Base-by-base conservation (phyloP, 305 asterid genomes). In the Striga hermonthica region DNA sequence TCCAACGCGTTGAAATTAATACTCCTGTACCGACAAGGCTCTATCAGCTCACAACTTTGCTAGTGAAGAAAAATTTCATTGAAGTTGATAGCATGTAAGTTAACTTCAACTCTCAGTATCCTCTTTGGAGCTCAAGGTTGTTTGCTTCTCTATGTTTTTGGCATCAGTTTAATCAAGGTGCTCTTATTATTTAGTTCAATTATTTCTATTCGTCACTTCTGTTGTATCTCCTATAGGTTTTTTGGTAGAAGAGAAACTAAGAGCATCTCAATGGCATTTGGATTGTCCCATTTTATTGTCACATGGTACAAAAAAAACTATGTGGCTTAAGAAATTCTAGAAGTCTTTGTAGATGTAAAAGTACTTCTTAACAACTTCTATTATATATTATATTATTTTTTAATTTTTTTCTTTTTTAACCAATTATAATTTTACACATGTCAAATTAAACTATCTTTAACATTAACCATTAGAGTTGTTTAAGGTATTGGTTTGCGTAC, bases 21-120 rank as follows among this genome's bases (percentile, higher is more conserved):
- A 70, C 62, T 72, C 85, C 85, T 64, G 95, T 84, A 40, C 99
- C 97, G 9, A 63, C 58, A 70, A 88, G 88, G 66, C 91, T 93
- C 50, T 93, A 88, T 78, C 86, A 83, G 75, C 96, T 88, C 62
- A 78, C 97, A 7, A 96, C 99, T 62, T 74, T 90, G 70, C 83
- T 93, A 82, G 94, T 90, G 80, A 93, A 93, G 81, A 80, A 82
- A 70, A 88, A 86, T 65, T 90, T 88, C 77, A 90, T 93, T 76
- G 95, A 88, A 68, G 66, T 90, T 68, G 91, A 90, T 71, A 83
- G 89, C 89, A 90, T 93, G 99, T 93, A 79, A 88, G 97, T 76
- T 53, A 65, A 66, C 75, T 22, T 45, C 36, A 74, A 65, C 64
- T 28, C 34, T 16, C 39, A 41, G 48, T 54, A 52, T 74, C 41